Percentiles rank a stretch among this genome's conserved stretches.
Evolutionary conservation across 768 basidiomycete species (phyloP).

Genomic region (Russula griseocarnosa): DNA sequence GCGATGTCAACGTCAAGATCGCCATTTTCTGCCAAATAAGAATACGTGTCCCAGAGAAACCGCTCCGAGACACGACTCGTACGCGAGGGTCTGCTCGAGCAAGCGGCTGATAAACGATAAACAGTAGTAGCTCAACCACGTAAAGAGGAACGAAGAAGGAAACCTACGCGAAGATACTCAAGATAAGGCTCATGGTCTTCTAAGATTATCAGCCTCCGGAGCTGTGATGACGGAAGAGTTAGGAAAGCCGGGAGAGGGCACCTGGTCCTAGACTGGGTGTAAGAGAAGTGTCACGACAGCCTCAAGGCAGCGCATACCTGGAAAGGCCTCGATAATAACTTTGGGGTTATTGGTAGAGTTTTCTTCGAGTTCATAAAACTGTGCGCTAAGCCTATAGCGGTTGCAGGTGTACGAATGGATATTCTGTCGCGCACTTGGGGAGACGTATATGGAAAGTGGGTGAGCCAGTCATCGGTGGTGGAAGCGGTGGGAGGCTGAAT

Average conservation of each 20-base stretch:
- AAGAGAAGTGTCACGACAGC: not conserved
- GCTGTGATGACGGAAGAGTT: slow-evolving; percentile 54
- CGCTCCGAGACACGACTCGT: slow-evolving; percentile 39
- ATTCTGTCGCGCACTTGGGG: slow-evolving; percentile 35
- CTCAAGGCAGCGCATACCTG: slow-evolving; percentile 48
- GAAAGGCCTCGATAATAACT: slow-evolving; percentile 72
- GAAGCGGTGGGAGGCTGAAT: slow-evolving; percentile 25
- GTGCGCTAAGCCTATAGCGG: slow-evolving; percentile 52
- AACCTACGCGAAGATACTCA: slow-evolving; percentile 53
- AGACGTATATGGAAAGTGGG: slow-evolving; percentile 30
- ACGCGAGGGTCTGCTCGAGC: slow-evolving; percentile 47
- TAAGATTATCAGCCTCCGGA: slow-evolving; percentile 69
- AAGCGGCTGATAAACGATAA: slow-evolving; percentile 41
- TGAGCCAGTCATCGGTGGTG: slow-evolving; percentile 21
- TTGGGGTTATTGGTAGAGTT: slow-evolving; percentile 35
- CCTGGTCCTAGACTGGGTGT: slow-evolving; percentile 56
- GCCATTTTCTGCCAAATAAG: slow-evolving; percentile 46
- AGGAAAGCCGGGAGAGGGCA: slow-evolving; percentile 70
- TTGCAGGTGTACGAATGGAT: slow-evolving; percentile 37
- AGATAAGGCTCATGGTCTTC: slow-evolving; percentile 55
- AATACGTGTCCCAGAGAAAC: slow-evolving; percentile 65
- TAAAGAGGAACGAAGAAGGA: not conserved
- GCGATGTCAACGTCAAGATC: slow-evolving; percentile 49
- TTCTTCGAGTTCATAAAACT: slow-evolving; percentile 38
- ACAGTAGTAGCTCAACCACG: slow-evolving; percentile 33